Evolutionary conservation across 2,329 filamentous ascomycete species (phyloP), one percentile per base, ranked within the genome.

Genomic region (Curvularia sp.): DNA sequence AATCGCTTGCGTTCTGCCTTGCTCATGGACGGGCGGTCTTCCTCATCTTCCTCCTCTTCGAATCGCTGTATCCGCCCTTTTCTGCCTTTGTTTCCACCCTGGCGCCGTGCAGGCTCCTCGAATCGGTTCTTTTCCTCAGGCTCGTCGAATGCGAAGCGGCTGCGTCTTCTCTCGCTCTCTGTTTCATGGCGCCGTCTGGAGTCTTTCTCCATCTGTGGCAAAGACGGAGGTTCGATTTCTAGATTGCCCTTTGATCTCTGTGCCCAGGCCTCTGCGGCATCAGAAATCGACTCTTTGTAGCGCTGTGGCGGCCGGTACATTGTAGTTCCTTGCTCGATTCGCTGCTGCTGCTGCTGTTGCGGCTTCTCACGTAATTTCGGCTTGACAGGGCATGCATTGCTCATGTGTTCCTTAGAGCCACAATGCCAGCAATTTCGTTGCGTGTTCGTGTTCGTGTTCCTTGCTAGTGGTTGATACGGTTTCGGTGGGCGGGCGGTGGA

Each of bases 361-460:
- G 28, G 51, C 35, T 38, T 56, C 24, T 69, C 61, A 39, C 69
- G 70, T n/a, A 70, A 63, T 10, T 61, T 61, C 18, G 72, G 70
- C 48, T 72, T 71, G 15, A 53, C 49, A 2, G 70, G 70, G 48
- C 73, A 76, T 13, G 62, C 49, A 7, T 49, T 46, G 53, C 65
- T 74, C 53, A 50, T 12, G 33, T 75, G 74, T 33, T 66, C 67
- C 50, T 60, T 43, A 3, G 67, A 62, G 10, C 70, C 69, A 53
- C 73, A 75, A 55, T 74, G 69, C 57, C 68, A 70, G 54, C 73
- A 76, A 38, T 65, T 71, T n/a, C 62, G 60, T 49, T 64, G 64
- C 8, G 62, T 61, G 26, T 66, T 68, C 8, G 57, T 38, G 18
- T 66, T 68, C 10, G 57, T 38, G 18, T 71, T 61, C 33, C 66